Evolutionary conservation across 257 asterid species (phyloP).

Genomic region (Jacaranda copaia): DNA sequence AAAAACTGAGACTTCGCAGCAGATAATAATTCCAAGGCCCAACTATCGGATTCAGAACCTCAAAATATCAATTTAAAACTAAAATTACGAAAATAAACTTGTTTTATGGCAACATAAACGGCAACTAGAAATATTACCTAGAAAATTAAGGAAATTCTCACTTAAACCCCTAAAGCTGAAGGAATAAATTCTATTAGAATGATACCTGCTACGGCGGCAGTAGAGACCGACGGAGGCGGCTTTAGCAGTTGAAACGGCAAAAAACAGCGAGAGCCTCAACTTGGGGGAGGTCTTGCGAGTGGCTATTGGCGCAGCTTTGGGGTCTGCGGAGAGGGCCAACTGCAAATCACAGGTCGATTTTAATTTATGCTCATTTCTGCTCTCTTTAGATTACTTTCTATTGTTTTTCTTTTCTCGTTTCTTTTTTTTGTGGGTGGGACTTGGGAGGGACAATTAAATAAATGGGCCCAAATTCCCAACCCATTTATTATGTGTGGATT

Average conservation of each 20-base stretch:
- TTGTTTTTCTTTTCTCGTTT: background rate
- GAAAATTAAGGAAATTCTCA: background rate
- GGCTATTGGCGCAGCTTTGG: background rate
- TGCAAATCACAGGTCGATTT: background rate
- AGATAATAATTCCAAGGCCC: background rate
- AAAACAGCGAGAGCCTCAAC: background rate
- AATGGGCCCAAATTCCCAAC: background rate
- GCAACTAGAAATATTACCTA: background rate
- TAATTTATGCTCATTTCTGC: background rate
- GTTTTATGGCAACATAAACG: background rate
- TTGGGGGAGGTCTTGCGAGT: background rate
- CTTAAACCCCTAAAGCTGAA: background rate
- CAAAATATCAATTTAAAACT: background rate
- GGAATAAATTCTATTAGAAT: background rate
- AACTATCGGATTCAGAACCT: background rate
- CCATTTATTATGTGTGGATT: background rate
- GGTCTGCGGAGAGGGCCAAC: background rate
- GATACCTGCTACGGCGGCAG: constrained; percentile 27
- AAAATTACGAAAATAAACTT: background rate
- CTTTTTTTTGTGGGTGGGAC: no score
- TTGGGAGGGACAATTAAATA: background rate
- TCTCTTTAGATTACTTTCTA: background rate
- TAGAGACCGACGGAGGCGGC: background rate
- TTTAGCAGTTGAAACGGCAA: background rate
- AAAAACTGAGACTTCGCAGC: background rate